Evolutionary conservation across 805 yeast species (phyloP).

Genomic region (Saturnispora kantuleensis): DNA sequence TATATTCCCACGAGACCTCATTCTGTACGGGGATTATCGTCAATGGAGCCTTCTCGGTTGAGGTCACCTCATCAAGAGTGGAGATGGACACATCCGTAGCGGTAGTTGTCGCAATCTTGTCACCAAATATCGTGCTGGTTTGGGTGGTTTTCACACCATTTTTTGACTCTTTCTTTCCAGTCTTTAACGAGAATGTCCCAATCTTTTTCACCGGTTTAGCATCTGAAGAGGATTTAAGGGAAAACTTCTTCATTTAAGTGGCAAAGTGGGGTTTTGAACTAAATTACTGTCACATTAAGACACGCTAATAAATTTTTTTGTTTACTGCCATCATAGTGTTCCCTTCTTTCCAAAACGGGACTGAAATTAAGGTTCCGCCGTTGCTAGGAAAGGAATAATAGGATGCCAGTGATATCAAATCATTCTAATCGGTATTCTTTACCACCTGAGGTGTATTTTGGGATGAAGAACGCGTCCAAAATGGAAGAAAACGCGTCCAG

Average conservation of each 20-base stretch:
- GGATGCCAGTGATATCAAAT: constrained; percentile 6
- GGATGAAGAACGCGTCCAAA: not conserved
- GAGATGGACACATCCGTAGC: not conserved
- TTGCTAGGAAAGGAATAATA: not conserved
- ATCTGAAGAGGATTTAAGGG: not conserved
- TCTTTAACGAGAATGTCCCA: not conserved
- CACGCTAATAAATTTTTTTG: not conserved
- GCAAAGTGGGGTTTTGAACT: not conserved
- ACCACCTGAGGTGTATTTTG: not conserved
- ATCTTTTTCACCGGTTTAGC: not conserved
- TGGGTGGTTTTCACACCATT: not conserved
- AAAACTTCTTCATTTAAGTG: not conserved
- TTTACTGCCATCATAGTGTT: not conserved
- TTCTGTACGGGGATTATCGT: constrained; percentile 1
- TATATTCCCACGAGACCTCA: constrained; percentile 17
- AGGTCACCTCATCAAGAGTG: not conserved
- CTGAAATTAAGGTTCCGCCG: not conserved
- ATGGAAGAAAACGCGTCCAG: not conserved
- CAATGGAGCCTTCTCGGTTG: not conserved
- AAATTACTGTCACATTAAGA: not conserved
- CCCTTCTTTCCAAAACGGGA: not conserved
- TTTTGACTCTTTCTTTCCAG: not conserved
- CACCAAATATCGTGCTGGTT: not conserved
- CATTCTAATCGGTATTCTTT: constrained; percentile 3
- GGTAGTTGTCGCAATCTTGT: not conserved